These are phyloP conservation scores for Fagopyrum tataricum DNA, from an alignment of 148 eudicot genomes.

Conservation along the genomic window DNA sequence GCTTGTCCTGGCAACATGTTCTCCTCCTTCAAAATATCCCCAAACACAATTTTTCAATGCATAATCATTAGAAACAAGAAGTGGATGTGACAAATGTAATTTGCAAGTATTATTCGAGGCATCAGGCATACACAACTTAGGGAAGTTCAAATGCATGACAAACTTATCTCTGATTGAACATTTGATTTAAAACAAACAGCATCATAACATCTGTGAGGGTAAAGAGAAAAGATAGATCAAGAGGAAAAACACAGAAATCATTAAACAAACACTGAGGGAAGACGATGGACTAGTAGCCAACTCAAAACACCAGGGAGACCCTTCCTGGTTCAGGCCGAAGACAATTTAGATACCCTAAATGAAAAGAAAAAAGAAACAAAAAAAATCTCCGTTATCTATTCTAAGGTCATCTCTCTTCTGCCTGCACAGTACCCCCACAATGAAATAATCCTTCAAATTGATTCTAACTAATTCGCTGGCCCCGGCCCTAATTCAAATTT, in stretches of 20 bases:
- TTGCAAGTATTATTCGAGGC: constrained; percentile 1
- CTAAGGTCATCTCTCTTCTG: neutral
- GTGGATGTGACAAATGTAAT: neutral
- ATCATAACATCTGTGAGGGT: neutral
- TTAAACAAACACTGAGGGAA: neutral
- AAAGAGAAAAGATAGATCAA: neutral
- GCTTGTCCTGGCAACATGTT: neutral
- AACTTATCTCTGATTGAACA: neutral
- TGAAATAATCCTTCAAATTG: neutral
- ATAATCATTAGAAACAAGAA: neutral
- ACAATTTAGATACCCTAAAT: neutral
- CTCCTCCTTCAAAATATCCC: neutral
- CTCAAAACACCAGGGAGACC: neutral
- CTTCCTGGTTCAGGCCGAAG: neutral
- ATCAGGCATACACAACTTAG: neutral
- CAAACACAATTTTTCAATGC: neutral
- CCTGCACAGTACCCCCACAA: neutral
- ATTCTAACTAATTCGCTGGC: neutral
- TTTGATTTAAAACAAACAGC: neutral
- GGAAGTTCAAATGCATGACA: neutral
- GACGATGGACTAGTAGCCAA: neutral
- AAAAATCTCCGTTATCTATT: neutral
- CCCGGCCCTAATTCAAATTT: neutral
- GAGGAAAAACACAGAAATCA: neutral
- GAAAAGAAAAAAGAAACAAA: neutral